These are phyloP conservation scores for Aspergillus pseudoterreus DNA, from an alignment of 2,329 filamentous ascomycete species.

Conservation along the genomic window DNA sequence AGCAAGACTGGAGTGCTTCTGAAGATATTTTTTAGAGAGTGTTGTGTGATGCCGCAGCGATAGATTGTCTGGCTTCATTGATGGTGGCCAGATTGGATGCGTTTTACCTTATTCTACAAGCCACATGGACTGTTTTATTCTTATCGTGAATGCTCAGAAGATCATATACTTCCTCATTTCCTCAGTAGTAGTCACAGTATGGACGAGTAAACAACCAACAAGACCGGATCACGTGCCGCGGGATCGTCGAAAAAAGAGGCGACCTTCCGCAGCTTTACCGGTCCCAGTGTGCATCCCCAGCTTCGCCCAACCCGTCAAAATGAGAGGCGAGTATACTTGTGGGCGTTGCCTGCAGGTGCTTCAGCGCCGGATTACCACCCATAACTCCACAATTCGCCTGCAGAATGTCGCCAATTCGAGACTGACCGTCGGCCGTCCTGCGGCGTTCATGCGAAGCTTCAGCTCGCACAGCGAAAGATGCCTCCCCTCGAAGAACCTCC, in stretches of 20 bases:
- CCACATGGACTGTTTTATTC: no score
- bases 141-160: no score
- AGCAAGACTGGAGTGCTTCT: slow-evolving; percentile 62
- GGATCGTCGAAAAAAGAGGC: slow-evolving; percentile 1
- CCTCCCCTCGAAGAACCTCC: slow-evolving; percentile 14
- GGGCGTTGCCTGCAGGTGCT: slow-evolving; percentile 37
- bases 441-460: slow-evolving; percentile 25
- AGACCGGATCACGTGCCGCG: slow-evolving; percentile 2
- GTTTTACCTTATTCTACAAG: background rate
- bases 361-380: slow-evolving; percentile 24
- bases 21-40: slow-evolving; percentile 65
- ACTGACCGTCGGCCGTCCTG: slow-evolving; percentile 22
- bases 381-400: slow-evolving; percentile 19
- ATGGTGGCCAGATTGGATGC: background rate
- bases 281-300: background rate
- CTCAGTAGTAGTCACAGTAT: no score
- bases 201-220: no score
- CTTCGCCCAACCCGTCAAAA: slow-evolving; percentile 15
- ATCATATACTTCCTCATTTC: no score
- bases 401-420: slow-evolving; percentile 22
- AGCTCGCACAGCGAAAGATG: slow-evolving; percentile 23
- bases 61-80: background rate
- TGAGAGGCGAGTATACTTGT: slow-evolving; percentile 40
- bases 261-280: background rate
- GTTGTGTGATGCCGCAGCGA: slow-evolving; percentile 21